Conservation (phyloP, 2,329 filamentous ascomycete species). For the Aspergillus awamori region DNA sequence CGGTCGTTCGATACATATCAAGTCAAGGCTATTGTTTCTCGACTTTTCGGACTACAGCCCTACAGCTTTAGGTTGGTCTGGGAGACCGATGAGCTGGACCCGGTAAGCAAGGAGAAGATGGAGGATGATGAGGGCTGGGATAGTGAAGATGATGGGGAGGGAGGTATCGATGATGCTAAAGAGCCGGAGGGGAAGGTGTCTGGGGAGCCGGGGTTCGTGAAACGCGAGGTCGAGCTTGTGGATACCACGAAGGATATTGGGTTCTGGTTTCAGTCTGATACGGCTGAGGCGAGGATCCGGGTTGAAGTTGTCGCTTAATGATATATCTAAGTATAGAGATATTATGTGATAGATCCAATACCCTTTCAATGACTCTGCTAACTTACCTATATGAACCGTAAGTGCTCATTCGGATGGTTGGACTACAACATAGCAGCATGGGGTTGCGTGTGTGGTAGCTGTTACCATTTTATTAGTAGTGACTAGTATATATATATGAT, state of each 20-base stretch:
- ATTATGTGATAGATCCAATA: too few species aligned
- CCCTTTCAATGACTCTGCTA: too few species aligned
- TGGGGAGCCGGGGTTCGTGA: slow-evolving; percentile 60
- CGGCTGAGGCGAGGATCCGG: slow-evolving; percentile 68
- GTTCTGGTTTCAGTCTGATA: slow-evolving; percentile 71
- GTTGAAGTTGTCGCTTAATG: slow-evolving; percentile 67
- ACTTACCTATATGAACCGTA: too few species aligned
- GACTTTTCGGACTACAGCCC: slow-evolving; percentile 67
- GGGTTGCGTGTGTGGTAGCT: too few species aligned
- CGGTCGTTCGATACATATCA: slow-evolving; percentile 78
- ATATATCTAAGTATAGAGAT: too few species aligned
- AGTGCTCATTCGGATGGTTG: too few species aligned
- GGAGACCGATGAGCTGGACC: slow-evolving; percentile 92
- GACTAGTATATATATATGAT: too few species aligned
- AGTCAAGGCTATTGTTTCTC: slow-evolving; percentile 76
- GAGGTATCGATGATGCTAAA: slow-evolving; percentile 8
- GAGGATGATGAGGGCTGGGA: slow-evolving; percentile 54
- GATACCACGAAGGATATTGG: slow-evolving; percentile 81
- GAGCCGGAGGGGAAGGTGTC: slow-evolving; percentile 44
- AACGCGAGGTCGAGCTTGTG: slow-evolving; percentile 76
- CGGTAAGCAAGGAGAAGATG: slow-evolving; percentile 65
- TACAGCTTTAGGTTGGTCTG: slow-evolving; percentile 70
- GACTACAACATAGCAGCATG: too few species aligned
- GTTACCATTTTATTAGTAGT: too few species aligned
- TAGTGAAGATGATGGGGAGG: slow-evolving; percentile 45